These are phyloP conservation scores for Lactifluus subvellereus DNA, from an alignment of 768 basidiomycete species.

Conservation along the genomic window DNA sequence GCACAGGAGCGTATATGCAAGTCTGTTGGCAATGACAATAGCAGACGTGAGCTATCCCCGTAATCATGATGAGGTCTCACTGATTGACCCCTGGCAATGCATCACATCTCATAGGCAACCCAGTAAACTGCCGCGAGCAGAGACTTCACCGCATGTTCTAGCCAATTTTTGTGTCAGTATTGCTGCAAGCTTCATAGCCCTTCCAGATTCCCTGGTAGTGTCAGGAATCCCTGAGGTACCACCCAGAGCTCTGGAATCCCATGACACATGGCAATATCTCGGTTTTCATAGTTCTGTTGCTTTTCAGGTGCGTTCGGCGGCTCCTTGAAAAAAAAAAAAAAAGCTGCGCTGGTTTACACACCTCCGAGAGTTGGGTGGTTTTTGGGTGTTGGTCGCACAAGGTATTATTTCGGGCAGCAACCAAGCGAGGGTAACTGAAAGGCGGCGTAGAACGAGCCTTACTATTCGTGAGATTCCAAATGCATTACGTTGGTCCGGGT, in stretches of 20 bases:
- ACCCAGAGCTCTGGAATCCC: constrained; percentile 54
- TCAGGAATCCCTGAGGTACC: constrained; percentile 36
- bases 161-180: constrained; percentile 40
- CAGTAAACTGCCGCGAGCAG: constrained; percentile 40
- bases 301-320: constrained; percentile 43
- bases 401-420: constrained; percentile 31
- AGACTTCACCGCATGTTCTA: neutral
- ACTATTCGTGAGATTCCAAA: neutral
- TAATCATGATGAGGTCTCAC: constrained; percentile 1
- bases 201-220: constrained; percentile 40
- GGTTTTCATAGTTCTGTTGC: constrained; percentile 48
- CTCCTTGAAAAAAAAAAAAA: neutral
- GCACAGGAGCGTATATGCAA: constrained; percentile 66
- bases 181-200: constrained; percentile 46
- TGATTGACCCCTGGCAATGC: neutral
- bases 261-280: constrained; percentile 78
- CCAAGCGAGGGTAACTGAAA: constrained; percentile 2
- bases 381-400: constrained; percentile 33
- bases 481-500: neutral
- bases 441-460: neutral
- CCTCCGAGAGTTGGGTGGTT: constrained; percentile 36
- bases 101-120: constrained; percentile 38
- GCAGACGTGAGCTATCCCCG: constrained; percentile 52
- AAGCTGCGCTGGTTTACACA: neutral
- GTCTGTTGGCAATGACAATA: constrained; percentile 55